phyloP scores from a whole-genome alignment of 495 filamentous ascomycete species.

The Aspergillus carlsbadensis region DNA sequence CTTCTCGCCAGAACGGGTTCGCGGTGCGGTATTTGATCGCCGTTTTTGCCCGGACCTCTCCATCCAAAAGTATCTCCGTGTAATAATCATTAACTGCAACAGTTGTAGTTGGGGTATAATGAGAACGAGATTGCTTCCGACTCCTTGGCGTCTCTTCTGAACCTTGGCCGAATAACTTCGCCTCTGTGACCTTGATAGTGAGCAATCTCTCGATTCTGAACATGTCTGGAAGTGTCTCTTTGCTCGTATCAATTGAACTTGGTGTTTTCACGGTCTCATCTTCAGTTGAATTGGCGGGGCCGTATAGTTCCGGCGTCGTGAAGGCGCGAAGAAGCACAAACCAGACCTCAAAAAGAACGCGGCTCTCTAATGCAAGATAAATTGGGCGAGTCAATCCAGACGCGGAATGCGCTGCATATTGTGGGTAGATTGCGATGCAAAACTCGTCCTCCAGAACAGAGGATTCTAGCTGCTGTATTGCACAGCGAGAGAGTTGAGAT shows the following conservation, averaged over 20 bases:
- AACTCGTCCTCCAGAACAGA: slow-evolving; percentile 95
- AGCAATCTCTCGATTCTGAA: slow-evolving; percentile 66
- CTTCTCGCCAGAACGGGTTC: slow-evolving; percentile 93
- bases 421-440: slow-evolving; percentile 88
- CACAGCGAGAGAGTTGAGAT: slow-evolving; percentile 83
- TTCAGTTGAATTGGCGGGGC: slow-evolving; percentile 44
- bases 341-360: slow-evolving; percentile 94
- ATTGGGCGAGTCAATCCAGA: slow-evolving; percentile 45
- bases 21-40: slow-evolving; percentile 76
- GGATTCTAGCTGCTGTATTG: slow-evolving; percentile 82
- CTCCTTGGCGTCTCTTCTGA: slow-evolving; percentile 36
- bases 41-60: slow-evolving; percentile 83
- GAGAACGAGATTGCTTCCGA: slow-evolving; percentile 41
- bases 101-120: slow-evolving; percentile 28
- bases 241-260: slow-evolving; percentile 17
- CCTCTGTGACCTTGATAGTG: slow-evolving; percentile 59
- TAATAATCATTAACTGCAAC: slow-evolving; percentile 60
- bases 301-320: slow-evolving; percentile 90
- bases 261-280: slow-evolving; percentile 28
- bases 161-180: slow-evolving; percentile 45
- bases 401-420: slow-evolving; percentile 68
- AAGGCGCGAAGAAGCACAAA: slow-evolving; percentile 91
- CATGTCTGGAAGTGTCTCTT: slow-evolving; percentile 46
- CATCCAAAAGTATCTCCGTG: slow-evolving; percentile 89
- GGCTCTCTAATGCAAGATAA: slow-evolving; percentile 83